These are phyloP conservation scores for Baudoinia panamericana DNA, from an alignment of 495 filamentous ascomycete species.

Conservation along the genomic window DNA sequence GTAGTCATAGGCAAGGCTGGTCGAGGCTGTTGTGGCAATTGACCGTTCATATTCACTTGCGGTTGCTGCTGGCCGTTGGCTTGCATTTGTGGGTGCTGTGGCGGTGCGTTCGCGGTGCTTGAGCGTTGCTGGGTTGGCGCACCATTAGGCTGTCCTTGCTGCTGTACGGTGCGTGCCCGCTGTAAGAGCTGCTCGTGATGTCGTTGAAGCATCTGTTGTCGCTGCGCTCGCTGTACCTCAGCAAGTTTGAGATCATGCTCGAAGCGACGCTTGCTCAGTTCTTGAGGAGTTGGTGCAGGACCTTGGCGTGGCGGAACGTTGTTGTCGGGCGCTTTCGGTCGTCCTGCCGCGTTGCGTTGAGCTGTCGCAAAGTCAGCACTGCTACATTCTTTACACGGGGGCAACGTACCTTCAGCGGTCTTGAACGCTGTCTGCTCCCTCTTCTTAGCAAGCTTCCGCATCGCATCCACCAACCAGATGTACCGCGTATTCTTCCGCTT, in stretches of 20 bases:
- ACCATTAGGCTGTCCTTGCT: conserved; percentile 6
- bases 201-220: conserved; percentile 13
- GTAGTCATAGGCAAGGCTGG: conserved; percentile 21
- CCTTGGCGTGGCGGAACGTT: conserved; percentile 23
- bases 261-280: conserved; percentile 76
- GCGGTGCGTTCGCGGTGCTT: conserved; percentile 2
- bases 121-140: conserved; percentile 11
- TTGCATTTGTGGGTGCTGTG: conserved; percentile 14
- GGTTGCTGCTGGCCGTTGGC: conserved; percentile 12
- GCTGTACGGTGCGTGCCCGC: neutral
- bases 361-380: conserved; percentile 17
- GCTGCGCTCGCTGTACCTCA: conserved; percentile 54
- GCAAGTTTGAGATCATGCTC: conserved; percentile 67
- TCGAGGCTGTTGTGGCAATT: conserved; percentile 16
- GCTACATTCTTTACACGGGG: neutral
- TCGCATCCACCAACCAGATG: conserved; percentile 77
- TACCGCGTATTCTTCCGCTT: conserved; percentile 72
- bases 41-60: conserved; percentile 16
- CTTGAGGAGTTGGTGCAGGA: conserved; percentile 60
- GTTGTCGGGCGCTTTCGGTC: conserved; percentile 24
- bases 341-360: conserved; percentile 29
- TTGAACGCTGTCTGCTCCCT: conserved; percentile 74
- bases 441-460: conserved; percentile 92
- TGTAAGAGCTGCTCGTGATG: conserved; percentile 15
- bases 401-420: conserved; percentile 56